Base-by-base conservation (phyloP, 2,329 filamentous ascomycete species). In the Metarhizium anisopliae region DNA sequence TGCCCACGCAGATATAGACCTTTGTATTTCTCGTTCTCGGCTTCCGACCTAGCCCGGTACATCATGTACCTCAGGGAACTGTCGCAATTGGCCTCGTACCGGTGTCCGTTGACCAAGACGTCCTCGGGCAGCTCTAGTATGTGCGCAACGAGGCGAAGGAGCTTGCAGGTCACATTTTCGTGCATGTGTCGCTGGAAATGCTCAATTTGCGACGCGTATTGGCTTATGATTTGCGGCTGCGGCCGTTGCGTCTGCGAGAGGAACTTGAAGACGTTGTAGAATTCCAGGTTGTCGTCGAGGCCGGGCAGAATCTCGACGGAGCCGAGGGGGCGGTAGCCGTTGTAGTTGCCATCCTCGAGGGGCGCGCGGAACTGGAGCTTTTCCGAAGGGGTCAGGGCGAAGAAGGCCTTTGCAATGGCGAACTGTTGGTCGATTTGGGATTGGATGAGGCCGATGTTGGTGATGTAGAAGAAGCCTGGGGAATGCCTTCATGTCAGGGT, bases 401-500 rank as follows among this genome's bases (percentile, higher is more conserved):
- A 85, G 59, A 86, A 77, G 40, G 79, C 72, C 56, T 81, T 80
- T 1, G 77, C 82, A 2, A 86, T 74, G 13, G 82, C 80, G 59
- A 85, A 86, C 59, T 86, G 82, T 6, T 73, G 71, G 59, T 85
- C 77, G 2, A 86, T 75, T 63, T 83, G 72, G 50, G 83, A 80
- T 64, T 85, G 80, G 1, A 68, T 70, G n/a, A 86, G 72, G 36
- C 81, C 82, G 58, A 81, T 85, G 67, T 85, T 83, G 57, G 77
- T 79, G 20, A 85, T 77, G 58, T 85, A 84, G 69, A 85, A 86
- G 70, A 85, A 82, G 0, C 82, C 70, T 56, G 40, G 42, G 25
- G 32, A 3, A 14, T 35, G 14, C 18, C 6, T 4, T 18, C 7
- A 42, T 49, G 25, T 53, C 11, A 49, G 36, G 16, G 4, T 25